A percentile compares a stretch with the other conserved stretches of the same genome.
Evolutionary conservation across 2,329 filamentous ascomycete species (phyloP).

Genomic region (Aureobasidium musti): DNA sequence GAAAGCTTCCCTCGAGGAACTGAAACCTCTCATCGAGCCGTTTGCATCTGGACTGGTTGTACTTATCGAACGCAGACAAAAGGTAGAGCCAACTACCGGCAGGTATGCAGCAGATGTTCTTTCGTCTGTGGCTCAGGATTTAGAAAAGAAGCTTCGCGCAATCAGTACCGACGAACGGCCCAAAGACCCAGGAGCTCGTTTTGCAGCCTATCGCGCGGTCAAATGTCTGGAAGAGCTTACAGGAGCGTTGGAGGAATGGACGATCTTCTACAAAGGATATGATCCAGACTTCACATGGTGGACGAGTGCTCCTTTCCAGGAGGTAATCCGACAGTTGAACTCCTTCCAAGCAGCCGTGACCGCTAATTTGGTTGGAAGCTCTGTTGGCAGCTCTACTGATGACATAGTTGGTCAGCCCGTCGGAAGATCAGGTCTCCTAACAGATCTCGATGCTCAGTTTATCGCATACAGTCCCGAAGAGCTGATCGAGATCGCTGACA

Average conservation of each 20-base stretch:
- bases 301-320: slow-evolving; percentile 51
- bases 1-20: slow-evolving; percentile 22
- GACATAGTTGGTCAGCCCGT: slow-evolving; percentile 61
- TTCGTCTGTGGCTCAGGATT: slow-evolving; percentile 37
- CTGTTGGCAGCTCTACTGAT: slow-evolving; percentile 48
- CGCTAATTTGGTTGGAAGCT: slow-evolving; percentile 48
- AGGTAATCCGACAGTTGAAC: slow-evolving; percentile 43
- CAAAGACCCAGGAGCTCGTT: slow-evolving; percentile 43
- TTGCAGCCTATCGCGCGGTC: slow-evolving; percentile 52
- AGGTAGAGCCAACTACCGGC: slow-evolving; percentile 49
- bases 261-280: slow-evolving; percentile 57
- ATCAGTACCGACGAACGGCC: slow-evolving; percentile 29
- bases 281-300: slow-evolving; percentile 62
- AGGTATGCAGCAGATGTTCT: slow-evolving; percentile 50
- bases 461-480: slow-evolving; percentile 62
- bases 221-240: slow-evolving; percentile 48
- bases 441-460: slow-evolving; percentile 59
- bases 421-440: slow-evolving; percentile 54
- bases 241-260: slow-evolving; percentile 51
- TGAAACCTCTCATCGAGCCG: slow-evolving; percentile 43
- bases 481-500: slow-evolving; percentile 54
- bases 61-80: slow-evolving; percentile 54
- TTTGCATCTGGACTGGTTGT: slow-evolving; percentile 49
- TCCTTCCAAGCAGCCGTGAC: slow-evolving; percentile 45
- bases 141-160: slow-evolving; percentile 40